phyloP scores from a whole-genome alignment of 2,329 filamentous ascomycete genomes.

The Microsporum canis region DNA sequence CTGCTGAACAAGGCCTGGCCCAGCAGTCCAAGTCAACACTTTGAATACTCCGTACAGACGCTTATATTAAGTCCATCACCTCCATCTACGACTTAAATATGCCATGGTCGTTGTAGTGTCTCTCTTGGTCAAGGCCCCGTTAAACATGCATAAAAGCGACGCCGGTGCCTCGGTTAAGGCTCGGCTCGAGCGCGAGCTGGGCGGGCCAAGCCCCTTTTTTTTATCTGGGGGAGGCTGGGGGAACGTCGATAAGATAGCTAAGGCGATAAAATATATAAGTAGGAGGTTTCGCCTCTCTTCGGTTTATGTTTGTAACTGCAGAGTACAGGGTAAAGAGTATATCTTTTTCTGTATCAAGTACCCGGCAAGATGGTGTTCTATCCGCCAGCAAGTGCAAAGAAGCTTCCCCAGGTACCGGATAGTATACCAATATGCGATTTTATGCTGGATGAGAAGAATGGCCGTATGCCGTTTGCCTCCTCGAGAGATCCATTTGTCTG shows the following conservation, averaged over 20 bases:
- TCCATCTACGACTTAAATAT: too few relatives aligned
- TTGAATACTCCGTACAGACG: too few relatives aligned
- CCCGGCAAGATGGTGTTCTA: constrained; percentile 38
- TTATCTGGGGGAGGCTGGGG: neutral
- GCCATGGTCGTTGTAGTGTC: too few relatives aligned
- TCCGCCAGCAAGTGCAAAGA: constrained; percentile 29
- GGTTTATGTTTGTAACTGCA: neutral
- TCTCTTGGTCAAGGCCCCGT: too few relatives aligned
- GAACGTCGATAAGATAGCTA: neutral
- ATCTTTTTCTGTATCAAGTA: neutral
- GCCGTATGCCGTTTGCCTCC: constrained; percentile 50
- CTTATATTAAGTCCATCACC: too few relatives aligned
- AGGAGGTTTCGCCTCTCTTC: neutral
- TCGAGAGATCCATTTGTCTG: constrained; percentile 65
- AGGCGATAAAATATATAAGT: neutral
- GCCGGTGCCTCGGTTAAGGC: neutral
- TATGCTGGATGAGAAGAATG: constrained; percentile 60
- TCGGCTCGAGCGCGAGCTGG: neutral
- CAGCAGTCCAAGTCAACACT: too few relatives aligned
- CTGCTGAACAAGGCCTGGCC: too few relatives aligned
- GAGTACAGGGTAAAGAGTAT: neutral
- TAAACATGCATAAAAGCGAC: neutral
- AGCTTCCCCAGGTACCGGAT: constrained; percentile 53
- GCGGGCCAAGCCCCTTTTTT: neutral
- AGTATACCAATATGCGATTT: constrained; percentile 65